Evolutionary conservation across 1,284 basidiomycete species (phyloP).

Genomic region (Trichosporon coremiiforme): DNA sequence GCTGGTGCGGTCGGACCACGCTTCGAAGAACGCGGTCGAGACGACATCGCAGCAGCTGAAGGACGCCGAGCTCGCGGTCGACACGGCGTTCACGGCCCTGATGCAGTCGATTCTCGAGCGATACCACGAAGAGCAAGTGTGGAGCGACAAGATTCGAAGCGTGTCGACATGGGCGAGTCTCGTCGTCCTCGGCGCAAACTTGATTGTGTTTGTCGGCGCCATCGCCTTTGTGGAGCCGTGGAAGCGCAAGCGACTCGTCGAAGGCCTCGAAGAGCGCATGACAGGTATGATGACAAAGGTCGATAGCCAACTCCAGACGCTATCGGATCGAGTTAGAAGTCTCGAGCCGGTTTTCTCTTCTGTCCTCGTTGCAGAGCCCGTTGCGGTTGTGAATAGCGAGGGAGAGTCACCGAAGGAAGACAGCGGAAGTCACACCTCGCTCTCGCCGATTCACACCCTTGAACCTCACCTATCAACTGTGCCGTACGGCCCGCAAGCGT

Average conservation of each 20-base stretch:
- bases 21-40: conserved; percentile 73
- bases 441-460: not conserved
- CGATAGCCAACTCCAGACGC: conserved; percentile 66
- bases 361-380: not conserved
- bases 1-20: conserved; percentile 82
- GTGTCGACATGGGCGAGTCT: conserved; percentile 87
- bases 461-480: not conserved
- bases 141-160: conserved; percentile 95
- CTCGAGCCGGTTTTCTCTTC: conserved; percentile 27
- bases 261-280: conserved; percentile 82
- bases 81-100: conserved; percentile 78
- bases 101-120: conserved; percentile 79
- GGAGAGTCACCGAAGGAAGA: not conserved
- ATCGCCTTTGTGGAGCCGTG: conserved; percentile 89
- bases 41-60: conserved; percentile 68
- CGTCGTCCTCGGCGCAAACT: conserved; percentile 77
- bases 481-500: not conserved
- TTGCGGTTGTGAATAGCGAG: not conserved
- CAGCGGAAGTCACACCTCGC: not conserved
- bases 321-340: conserved; percentile 30
- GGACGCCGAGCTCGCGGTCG: conserved; percentile 72
- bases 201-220: conserved; percentile 82
- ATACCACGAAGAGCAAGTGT: conserved; percentile 95
- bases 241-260: conserved; percentile 79
- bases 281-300: conserved; percentile 65